Conservation (phyloP, 129 eudicot genomes). For the Gnaphalium uliginosum region DNA sequence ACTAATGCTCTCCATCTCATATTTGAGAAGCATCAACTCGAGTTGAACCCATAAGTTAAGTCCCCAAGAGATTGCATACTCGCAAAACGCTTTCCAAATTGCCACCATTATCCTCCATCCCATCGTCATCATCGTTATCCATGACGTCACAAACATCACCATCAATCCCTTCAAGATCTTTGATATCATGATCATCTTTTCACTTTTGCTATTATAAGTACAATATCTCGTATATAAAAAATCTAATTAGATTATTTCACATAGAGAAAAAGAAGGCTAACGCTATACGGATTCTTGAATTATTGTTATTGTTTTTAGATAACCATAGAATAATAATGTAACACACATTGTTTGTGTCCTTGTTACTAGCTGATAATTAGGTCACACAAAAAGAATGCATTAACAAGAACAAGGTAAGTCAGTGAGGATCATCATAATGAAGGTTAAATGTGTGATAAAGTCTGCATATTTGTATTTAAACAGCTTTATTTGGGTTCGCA, state of each 20-base stretch:
- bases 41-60: conserved; percentile 31
- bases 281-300: no score
- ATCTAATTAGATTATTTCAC: no score
- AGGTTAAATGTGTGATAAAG: background rate
- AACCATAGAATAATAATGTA: background rate
- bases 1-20: conserved; percentile 37
- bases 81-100: conserved; percentile 20
- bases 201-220: background rate
- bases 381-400: conserved; percentile 25
- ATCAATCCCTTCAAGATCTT: conserved; percentile 17
- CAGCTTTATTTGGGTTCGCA: no score
- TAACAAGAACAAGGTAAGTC: background rate
- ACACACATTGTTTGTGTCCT: conserved; percentile 24
- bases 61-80: conserved; percentile 10
- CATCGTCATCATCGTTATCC: conserved; percentile 25
- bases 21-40: conserved; percentile 38
- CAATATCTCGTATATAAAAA: no score
- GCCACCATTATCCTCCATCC: conserved; percentile 3
- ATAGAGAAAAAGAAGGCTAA: no score
- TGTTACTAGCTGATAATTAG: conserved; percentile 13
- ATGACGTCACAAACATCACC: conserved; percentile 23
- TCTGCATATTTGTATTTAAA: no score
- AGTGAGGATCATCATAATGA: background rate
- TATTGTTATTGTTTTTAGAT: background rate
- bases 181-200: conserved; percentile 15